phyloP scores from a whole-genome alignment of 176 grass and related monocot genomes.

The Poa annua region DNA sequence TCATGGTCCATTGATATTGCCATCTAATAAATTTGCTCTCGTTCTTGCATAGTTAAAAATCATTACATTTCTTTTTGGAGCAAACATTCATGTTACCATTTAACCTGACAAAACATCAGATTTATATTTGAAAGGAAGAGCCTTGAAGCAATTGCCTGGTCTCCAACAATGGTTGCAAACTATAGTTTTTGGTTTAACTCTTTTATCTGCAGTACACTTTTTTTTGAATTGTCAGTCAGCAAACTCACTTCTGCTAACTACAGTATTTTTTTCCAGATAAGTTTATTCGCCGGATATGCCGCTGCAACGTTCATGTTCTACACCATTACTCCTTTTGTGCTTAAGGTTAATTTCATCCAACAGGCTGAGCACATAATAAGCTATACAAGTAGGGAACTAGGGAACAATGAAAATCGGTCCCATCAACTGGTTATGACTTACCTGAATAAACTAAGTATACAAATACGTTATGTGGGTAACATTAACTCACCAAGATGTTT shows the following conservation, averaged over 20 bases:
- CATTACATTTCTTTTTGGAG: neutral
- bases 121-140: conserved; percentile 58
- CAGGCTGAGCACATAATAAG: neutral
- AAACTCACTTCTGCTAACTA: conserved; percentile 34
- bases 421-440: conserved; percentile 18
- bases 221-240: conserved; percentile 12
- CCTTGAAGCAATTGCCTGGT: conserved; percentile 60
- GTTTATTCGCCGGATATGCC: conserved; percentile 50
- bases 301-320: conserved; percentile 49
- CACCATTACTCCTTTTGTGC: conserved; percentile 56
- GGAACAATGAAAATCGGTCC: neutral
- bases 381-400: neutral
- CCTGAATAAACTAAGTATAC: conserved; percentile 28
- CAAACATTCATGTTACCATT: conserved; percentile 32
- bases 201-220: conserved; percentile 17
- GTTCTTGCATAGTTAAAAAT: conserved; percentile 17
- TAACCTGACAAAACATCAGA: conserved; percentile 45
- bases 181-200: neutral
- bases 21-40: neutral
- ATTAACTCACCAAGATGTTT: conserved; percentile 1
- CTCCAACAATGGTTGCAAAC: conserved; percentile 51
- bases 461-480: neutral
- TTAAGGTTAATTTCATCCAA: conserved; percentile 46
- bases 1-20: conserved; percentile 2
- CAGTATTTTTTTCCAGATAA: conserved; percentile 44